Evolutionary conservation across 768 basidiomycete species (phyloP), one percentile per base, ranked within the genome.

Genomic region (Psilocybe sp.): DNA sequence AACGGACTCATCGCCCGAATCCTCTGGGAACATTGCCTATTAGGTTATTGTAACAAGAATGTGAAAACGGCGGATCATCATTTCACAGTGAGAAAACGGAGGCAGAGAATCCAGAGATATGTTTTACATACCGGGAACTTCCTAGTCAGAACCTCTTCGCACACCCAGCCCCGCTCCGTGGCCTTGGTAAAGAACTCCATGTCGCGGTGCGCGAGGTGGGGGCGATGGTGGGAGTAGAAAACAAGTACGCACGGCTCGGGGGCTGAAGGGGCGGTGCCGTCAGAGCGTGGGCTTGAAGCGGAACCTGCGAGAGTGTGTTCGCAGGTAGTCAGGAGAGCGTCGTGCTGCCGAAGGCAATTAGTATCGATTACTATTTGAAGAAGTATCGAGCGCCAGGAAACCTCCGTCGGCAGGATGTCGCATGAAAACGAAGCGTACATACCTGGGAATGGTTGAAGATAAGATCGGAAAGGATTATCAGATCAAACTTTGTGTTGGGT

Each of bases 381-480:
- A 14, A 44, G 38, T 20, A 18, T 23, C 16, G 1, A 13, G n/a
- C 28, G 3, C 23, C 23, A 28, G 23, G 23, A 28, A 28, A 28
- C 23, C 23, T 28, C 23, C 23, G 23, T 28, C 23, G 23, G 23
- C 23, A 28, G 23, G 23, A n/a, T 28, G 23, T 28, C 7, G 23
- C 23, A 28, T 28, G 23, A 28, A 28, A 28, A 3, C 7, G 23
- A 3, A 28, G 23, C 7, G 23, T 7, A 35, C 72, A 33, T 53
- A 87, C 92, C 73, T 95, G 92, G 1, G 93, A 93, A 58, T 96
- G 94, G 58, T 95, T 97, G 69, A 96, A 97, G 32, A 98, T 81
- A 32, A 98, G 81, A 68, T 98, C 95, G 1, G 92, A 95, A 49
- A 98, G 74, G 52, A 98, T 84, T 47, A 98, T 77, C 16, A 96